phyloP scores from a whole-genome alignment of 352 stramenopile genomes.

The Blastocystis sp. region DNA sequence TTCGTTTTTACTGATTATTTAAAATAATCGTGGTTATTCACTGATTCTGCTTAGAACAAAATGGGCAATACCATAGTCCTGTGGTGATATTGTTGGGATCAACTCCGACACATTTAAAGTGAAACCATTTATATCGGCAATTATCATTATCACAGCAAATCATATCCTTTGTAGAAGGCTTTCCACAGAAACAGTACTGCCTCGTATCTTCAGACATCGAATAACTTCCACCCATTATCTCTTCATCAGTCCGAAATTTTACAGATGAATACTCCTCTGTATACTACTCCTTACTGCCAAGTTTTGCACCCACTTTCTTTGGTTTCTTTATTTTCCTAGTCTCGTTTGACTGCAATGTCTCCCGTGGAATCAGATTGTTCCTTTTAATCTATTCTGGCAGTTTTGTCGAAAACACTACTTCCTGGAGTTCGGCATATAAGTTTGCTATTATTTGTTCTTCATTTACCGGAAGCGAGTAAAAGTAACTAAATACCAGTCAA shows the following conservation, averaged over 20 bases:
- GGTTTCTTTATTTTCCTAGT: not conserved
- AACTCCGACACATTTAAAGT: conserved; percentile 42
- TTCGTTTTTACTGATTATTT: not conserved
- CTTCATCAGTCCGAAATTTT: not conserved
- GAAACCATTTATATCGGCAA: conserved; percentile 59
- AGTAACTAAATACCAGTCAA: not conserved
- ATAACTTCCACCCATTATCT: not conserved
- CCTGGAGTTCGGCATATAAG: not conserved
- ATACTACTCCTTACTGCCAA: not conserved
- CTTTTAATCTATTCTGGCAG: not conserved
- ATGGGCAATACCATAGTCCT: conserved; percentile 15
- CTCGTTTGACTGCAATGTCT: not conserved
- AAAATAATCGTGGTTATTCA: not conserved
- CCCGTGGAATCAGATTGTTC: not conserved
- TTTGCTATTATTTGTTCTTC: not conserved
- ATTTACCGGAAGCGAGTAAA: not conserved
- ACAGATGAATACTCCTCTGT: not conserved
- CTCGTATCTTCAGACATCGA: not conserved
- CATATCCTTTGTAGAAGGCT: conserved; percentile 36
- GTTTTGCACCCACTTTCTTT: not conserved
- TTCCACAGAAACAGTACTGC: conserved; percentile 13
- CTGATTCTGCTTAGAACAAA: not conserved
- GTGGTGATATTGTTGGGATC: not conserved
- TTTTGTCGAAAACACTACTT: not conserved
- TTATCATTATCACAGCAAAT: conserved; percentile 58